Base-by-base conservation (phyloP, 2,329 filamentous ascomycete species). In the Colletotrichum limetticola region DNA sequence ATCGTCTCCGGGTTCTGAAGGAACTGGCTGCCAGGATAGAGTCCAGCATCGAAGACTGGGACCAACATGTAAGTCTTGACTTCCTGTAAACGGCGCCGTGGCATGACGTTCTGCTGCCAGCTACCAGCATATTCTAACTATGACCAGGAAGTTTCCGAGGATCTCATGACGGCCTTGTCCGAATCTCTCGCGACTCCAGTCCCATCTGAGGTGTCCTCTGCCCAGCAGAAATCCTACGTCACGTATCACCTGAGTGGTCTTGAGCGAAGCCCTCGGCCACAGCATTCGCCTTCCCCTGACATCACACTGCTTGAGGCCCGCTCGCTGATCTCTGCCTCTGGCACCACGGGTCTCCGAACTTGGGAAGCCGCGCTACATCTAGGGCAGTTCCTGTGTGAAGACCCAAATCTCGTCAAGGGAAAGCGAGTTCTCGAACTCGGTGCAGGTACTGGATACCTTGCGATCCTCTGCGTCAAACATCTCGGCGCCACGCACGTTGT, bases 351-450 rank as follows among this genome's bases (percentile, higher is more conserved):
- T 1, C 86, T 94, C 28, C 89, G 94, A 42, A 96, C 94, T 0
- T 97, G 94, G 94, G 94, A 96, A 80, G 94, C 94, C 1, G 91
- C 93, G 1, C 83, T 96, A 9, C 92, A 95, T 76, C 85, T 96
- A 0, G 92, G 92, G 1, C 88, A 91, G 57, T 95, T 91, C 77
- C 87, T 95, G 26, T 89, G 89, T 72, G 72, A 78, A n/a, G 81
- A 86, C 62, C 81, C 80, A 1, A 74, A 76, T 1, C 75, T 88
- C 24, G 83, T 94, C 32, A 77, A 77, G 8, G 86, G 84, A 2
- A 92, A 90, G 78, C 86, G 85, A 8, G 82, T 95, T 1, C 84
- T 96, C 2, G 94, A 96, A 79, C 86, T 96, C 1, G 94, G 94
- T 4, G 90, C 93, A 1, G 94, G 94, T 1, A 95, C 94, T 1